Evolutionary conservation across 345 rosid genomes (phyloP).

Genomic region (Aethionema arabicum): DNA sequence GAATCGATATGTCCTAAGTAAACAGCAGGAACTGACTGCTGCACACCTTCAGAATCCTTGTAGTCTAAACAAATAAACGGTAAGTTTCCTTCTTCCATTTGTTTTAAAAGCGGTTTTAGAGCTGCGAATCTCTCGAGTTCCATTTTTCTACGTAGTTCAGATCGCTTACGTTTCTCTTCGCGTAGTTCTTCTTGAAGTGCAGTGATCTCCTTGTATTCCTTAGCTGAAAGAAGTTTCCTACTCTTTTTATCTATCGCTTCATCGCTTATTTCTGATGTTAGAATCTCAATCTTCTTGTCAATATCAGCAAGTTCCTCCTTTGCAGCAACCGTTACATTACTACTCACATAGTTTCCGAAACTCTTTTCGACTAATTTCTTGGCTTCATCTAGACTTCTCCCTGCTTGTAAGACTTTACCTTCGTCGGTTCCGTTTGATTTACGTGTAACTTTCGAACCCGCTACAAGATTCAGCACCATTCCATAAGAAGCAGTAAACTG

Average conservation of each 20-base stretch:
- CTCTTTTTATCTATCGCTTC: constrained; percentile 83
- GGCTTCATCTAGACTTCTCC: constrained; percentile 89
- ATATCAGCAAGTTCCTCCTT: constrained; percentile 82
- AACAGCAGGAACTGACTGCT: constrained; percentile 70
- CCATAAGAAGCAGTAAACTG: constrained; percentile 99
- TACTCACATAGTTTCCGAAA: constrained; percentile 93
- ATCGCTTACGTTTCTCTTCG: constrained; percentile 62
- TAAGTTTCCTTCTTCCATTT: constrained; percentile 64
- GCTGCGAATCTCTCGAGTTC: constrained; percentile 63
- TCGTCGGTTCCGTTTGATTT: constrained; percentile 53
- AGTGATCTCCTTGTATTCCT: constrained; percentile 72
- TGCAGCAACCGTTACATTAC: constrained; percentile 89
- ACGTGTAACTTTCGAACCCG: constrained; percentile 70
- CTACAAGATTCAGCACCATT: constrained; percentile 91
- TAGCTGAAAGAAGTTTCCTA: constrained; percentile 58
- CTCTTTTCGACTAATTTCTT: constrained; percentile 89
- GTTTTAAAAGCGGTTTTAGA: constrained; percentile 62
- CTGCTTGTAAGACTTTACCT: constrained; percentile 51
- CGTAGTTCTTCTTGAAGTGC: constrained; percentile 68
- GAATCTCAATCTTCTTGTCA: constrained; percentile 62
- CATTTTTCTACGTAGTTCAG: constrained; percentile 61
- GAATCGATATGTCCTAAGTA: constrained; percentile 72
- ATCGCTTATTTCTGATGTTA: constrained; percentile 66
- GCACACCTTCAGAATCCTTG: constrained; percentile 71
- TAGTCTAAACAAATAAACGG: constrained; percentile 84